phyloP scores from a whole-genome alignment of 2,329 filamentous ascomycete species.

The Hypoxylon sp. region DNA sequence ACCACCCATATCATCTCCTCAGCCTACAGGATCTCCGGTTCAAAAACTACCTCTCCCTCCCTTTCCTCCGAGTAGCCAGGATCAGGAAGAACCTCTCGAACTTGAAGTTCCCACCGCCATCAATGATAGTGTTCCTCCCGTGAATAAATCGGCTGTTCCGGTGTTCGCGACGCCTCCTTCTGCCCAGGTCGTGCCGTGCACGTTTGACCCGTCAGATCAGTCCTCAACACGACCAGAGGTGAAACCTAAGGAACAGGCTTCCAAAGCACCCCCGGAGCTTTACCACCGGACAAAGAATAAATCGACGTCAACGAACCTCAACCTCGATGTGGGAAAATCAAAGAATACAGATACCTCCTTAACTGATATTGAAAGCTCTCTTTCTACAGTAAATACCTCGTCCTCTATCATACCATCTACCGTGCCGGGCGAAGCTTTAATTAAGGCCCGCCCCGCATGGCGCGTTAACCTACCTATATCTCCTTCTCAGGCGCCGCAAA shows the following conservation, averaged over 20 bases:
- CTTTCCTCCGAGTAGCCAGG: conserved; percentile 51
- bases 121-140: conserved; percentile 37
- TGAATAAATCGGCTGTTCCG: conserved; percentile 47
- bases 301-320: conserved; percentile 23
- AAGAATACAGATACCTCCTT: not conserved
- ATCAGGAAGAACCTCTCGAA: conserved; percentile 54
- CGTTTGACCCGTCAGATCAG: conserved; percentile 46
- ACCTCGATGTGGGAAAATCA: conserved; percentile 6
- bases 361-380: conserved; percentile 38
- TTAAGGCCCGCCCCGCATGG: conserved; percentile 22
- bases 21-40: conserved; percentile 40
- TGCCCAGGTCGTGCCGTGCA: conserved; percentile 54
- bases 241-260: conserved; percentile 26
- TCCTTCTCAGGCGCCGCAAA: conserved; percentile 15
- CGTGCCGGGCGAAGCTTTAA: conserved; percentile 17
- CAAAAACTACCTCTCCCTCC: conserved; percentile 23
- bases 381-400: conserved; percentile 42
- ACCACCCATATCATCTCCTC: conserved; percentile 45
- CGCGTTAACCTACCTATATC: not conserved
- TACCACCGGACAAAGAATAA: conserved; percentile 41
- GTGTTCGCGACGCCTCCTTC: conserved; percentile 54
- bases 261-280: conserved; percentile 30
- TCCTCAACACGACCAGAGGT: conserved; percentile 22
- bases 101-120: conserved; percentile 51
- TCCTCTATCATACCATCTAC: conserved; percentile 52